Percentiles rank a stretch among this genome's conserved stretches.
Conservation (phyloP, 1,139 yeast genomes). For the Nematodospora anomalae region DNA sequence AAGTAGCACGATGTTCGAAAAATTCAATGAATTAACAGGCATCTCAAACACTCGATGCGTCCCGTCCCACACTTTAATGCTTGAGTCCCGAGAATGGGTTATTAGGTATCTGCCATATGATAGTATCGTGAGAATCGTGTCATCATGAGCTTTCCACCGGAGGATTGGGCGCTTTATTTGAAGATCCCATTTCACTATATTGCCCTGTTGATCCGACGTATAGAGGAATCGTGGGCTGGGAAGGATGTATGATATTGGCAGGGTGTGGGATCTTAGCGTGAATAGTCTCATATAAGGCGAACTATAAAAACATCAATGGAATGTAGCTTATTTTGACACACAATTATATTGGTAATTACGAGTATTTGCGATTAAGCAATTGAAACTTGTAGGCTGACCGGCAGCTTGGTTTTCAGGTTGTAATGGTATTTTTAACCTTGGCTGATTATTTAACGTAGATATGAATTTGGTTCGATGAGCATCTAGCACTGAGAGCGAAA, state of each 20-base stretch:
- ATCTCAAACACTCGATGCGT: constrained; percentile 12
- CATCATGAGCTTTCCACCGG: constrained; percentile 53
- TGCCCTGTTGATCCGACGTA: constrained; percentile 29
- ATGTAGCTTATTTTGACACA: too few species aligned
- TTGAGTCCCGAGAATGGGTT: constrained; percentile 58
- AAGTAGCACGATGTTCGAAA: constrained; percentile 47
- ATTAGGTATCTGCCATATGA: constrained; percentile 39
- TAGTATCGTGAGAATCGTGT: constrained; percentile 41
- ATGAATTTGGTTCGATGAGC: constrained; percentile 5
- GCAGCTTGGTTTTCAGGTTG: too few species aligned
- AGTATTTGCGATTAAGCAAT: too few species aligned
- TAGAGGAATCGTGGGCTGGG: constrained; percentile 1
- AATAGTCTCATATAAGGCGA: constrained; percentile 11
- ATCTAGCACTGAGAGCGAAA: background rate
- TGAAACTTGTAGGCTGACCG: too few species aligned
- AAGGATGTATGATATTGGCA: constrained; percentile 9
- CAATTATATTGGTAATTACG: too few species aligned
- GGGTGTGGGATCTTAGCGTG: constrained; percentile 12
- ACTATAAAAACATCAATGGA: too few species aligned
- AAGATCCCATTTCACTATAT: constrained; percentile 54
- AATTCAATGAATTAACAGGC: constrained; percentile 59
- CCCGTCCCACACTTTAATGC: constrained; percentile 47
- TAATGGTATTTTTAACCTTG: too few species aligned
- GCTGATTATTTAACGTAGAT: too few species aligned
- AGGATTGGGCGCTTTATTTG: constrained; percentile 40